Evolutionary conservation across 352 stramenopile genomes (phyloP), one percentile per base, ranked within the genome.

Genomic region (Peronosclerospora sorghi): DNA sequence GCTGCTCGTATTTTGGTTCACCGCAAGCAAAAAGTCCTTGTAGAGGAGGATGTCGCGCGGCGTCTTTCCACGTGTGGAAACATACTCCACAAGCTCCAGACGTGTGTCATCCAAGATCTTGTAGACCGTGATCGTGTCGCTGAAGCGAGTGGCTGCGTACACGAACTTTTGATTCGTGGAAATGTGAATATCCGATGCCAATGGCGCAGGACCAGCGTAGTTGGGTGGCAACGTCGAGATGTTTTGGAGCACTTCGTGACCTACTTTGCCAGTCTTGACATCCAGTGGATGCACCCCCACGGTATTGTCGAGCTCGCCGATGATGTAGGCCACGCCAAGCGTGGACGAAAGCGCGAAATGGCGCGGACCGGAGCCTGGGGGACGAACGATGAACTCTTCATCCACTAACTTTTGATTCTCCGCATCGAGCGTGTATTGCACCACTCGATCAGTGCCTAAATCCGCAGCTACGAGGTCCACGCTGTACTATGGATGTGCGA

Each of bases 401-500:
- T 63, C 26, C n/a, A 56, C 17, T 21, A 86, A 59, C 43, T 63
- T 80, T 36, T 76, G 62, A 12, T 18, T 55, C 0, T 32, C 30
- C 10, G 20, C 43, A 38, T 87, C 49, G 12, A 88, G 45, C 18
- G 49, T 59, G 38, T 81, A 74, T 51, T 89, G 79, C 42, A 65
- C 66, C 20, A 86, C 48, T 18, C 61, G 53, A 30, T 92, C 79
- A 18, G 70, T 86, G 24, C 79, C 79, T 10, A 92, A 47, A 45
- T 92, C 79, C 0, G 74, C 62, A 4, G 62, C 74, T 1, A 84
- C 45, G 10, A 86, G 48, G 68, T 59, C 76, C 75, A 91, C n/a
- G 55, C 73, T 21, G 72, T 73, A 45, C 75, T 88, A 59, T 91
- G 79, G 30, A 86, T 47, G 45, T 91, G 79, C 0, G 79, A 58